Base-by-base conservation (phyloP, 2,329 filamentous ascomycete genomes). In the Cordyceps cicadae region DNA sequence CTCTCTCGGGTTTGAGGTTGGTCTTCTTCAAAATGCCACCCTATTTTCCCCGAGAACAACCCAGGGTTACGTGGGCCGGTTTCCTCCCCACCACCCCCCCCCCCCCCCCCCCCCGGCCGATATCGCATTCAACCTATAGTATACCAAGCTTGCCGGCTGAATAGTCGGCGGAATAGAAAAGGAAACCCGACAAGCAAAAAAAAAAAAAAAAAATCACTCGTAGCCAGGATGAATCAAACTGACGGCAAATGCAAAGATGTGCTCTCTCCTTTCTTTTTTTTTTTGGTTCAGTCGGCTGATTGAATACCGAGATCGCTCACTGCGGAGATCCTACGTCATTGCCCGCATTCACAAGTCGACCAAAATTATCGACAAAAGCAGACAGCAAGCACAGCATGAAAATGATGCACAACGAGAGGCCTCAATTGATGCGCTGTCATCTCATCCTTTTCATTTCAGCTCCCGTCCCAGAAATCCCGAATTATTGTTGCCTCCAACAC, bases 181-280 rank as follows among this genome's bases (percentile, higher is more conserved):
- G 21, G 19, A 21, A n/a, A n/a, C n/a, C n/a, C n/a, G n/a, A n/a
- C 2, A 26, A 48, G 21, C 21, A 34, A 37, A 49, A 49, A 29
- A 46, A 46, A 21, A 46, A 6, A 14, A 48, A 11, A 45, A 34
- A 48, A 49, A 56, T 49, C 54, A 56, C 54, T 56, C 54, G 54
- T 56, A 48, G 26, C 26, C 43, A 12, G 32, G 29, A 50, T 58
- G 46, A 58, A 58, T 50, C 55, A 58, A 51, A 58, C 51, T 50
- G 55, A 58, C 55, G 55, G 46, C 46, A 56, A 4, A 32, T 32
- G 17, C 37, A 6, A 29, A 29, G 26, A 29, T 29, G 26, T 14
- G 17, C 15, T 15, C 32, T 12, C n/a, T n/a, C n/a, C n/a, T n/a
- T n/a, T n/a, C n/a, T 41, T 14, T 0, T 17, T 43, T 39, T 17